A percentile compares a stretch with the other conserved stretches of the same genome.
These are phyloP conservation scores for Teratosphaeriaceae sp. DNA, from an alignment of 2,329 filamentous ascomycete genomes.

Conservation along the genomic window DNA sequence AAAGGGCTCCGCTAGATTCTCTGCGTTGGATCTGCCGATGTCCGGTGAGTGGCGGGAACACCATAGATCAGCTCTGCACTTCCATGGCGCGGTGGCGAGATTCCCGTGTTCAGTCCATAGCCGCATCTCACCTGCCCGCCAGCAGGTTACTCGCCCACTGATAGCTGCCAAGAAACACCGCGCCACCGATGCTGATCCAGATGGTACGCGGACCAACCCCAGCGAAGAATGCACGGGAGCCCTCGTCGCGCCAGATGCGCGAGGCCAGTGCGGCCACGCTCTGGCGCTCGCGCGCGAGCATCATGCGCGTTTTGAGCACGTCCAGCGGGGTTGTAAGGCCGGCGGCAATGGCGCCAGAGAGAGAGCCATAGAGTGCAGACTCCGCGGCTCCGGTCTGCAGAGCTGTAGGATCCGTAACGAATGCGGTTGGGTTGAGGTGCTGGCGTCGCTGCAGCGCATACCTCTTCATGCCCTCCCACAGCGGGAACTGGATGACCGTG, in stretches of 20 bases:
- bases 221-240: slow-evolving; percentile 63
- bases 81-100: too few relatives aligned
- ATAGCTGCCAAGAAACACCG: slow-evolving; percentile 91
- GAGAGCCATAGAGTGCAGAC: slow-evolving; percentile 76
- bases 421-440: slow-evolving; percentile 22
- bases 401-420: slow-evolving; percentile 49
- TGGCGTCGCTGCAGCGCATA: slow-evolving; percentile 47
- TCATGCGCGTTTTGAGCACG: slow-evolving; percentile 93
- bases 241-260: slow-evolving; percentile 58
- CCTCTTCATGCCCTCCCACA: slow-evolving; percentile 90
- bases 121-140: slow-evolving; percentile 35
- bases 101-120: too few relatives aligned
- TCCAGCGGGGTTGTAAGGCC: slow-evolving; percentile 88
- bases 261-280: slow-evolving; percentile 54
- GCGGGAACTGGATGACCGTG: slow-evolving; percentile 91
- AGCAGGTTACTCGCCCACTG: slow-evolving; percentile 79
- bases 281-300: slow-evolving; percentile 70
- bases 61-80: background rate
- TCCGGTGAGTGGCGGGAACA: too few relatives aligned
- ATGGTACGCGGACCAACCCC: slow-evolving; percentile 76
- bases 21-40: too few relatives aligned
- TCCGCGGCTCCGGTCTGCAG: slow-evolving; percentile 56
- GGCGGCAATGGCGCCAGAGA: slow-evolving; percentile 79
- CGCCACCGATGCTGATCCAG: slow-evolving; percentile 93
- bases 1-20: too few relatives aligned